Evolutionary conservation across 148 eudicot species (phyloP).

Genomic region (Spergularia bocconei): DNA sequence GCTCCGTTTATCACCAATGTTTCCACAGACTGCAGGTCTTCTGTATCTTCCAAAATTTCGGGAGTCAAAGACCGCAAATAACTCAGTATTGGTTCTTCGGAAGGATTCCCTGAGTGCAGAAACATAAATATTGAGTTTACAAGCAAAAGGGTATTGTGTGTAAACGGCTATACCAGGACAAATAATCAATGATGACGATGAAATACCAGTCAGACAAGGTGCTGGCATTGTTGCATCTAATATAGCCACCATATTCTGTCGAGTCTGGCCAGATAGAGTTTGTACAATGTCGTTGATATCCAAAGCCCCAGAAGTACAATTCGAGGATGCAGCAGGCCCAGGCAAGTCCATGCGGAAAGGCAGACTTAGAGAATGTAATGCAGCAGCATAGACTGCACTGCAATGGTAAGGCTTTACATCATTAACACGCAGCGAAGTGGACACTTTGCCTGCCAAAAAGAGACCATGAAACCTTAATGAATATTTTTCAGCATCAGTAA

Average conservation of each 20-base stretch:
- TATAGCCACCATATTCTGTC: constrained; percentile 66
- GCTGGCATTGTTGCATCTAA: constrained; percentile 83
- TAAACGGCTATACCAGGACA: background rate
- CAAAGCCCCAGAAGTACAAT: constrained; percentile 47
- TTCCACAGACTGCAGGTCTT: constrained; percentile 71
- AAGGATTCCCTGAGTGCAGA: constrained; percentile 40
- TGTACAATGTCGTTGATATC: constrained; percentile 59
- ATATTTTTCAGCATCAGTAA: background rate
- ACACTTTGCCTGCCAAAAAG: constrained; percentile 52
- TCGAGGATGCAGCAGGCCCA: constrained; percentile 54
- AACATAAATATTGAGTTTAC: background rate
- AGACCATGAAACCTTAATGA: background rate
- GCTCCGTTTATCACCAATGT: constrained; percentile 65
- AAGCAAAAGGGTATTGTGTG: background rate
- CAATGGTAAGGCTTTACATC: constrained; percentile 71
- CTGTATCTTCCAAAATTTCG: constrained; percentile 59
- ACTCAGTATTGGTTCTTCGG: constrained; percentile 46
- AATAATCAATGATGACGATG: background rate
- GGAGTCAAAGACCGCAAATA: constrained; percentile 69
- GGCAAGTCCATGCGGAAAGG: constrained; percentile 76
- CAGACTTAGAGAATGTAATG: constrained; percentile 72
- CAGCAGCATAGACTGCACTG: constrained; percentile 93
- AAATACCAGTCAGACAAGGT: constrained; percentile 62
- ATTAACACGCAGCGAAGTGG: constrained; percentile 47
- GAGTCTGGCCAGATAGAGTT: constrained; percentile 62